Percentiles rank a stretch among this genome's conserved stretches.
phyloP scores from a whole-genome alignment of 208 protist species.

The Wallacemonas rigidus region DNA sequence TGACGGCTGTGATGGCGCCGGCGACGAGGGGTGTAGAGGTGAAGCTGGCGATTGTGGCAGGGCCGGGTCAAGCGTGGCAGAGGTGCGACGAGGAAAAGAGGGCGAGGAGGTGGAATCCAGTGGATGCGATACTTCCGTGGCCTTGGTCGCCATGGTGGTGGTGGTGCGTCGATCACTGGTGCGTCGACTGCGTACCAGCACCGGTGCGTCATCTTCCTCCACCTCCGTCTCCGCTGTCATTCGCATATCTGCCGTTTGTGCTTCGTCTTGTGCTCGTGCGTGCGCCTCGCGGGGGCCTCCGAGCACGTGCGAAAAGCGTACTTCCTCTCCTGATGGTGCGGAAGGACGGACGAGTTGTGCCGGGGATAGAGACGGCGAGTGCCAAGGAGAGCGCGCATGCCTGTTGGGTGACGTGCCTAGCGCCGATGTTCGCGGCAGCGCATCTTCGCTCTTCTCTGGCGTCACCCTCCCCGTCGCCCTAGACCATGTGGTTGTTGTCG shows the following conservation, averaged over 20 bases:
- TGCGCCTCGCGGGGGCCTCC: not conserved
- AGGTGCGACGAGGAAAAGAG: no score
- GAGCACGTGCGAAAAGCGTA: slow-evolving; percentile 5
- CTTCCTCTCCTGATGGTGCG: not conserved
- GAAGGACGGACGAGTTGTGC: not conserved
- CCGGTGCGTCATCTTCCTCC: not conserved
- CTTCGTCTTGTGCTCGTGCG: no score
- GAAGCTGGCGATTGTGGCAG: not conserved
- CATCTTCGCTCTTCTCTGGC: no score
- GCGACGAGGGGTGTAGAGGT: not conserved
- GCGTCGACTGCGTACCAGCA: slow-evolving; percentile 9
- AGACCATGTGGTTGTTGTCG: not conserved
- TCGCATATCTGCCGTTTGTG: no score
- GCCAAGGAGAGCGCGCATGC: not conserved
- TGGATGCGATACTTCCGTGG: not conserved
- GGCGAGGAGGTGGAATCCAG: no score
- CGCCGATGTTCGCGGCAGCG: no score
- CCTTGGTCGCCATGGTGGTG: not conserved
- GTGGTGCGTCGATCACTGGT: not conserved
- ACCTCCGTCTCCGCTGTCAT: not conserved
- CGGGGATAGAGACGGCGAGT: slow-evolving; percentile 6
- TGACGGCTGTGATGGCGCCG: not conserved
- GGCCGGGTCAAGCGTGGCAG: no score
- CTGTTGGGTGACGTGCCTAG: no score
- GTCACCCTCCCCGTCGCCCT: no score